Base-by-base conservation (phyloP, 352 stramenopile species). In the Phytophthora macrochlamydospora region DNA sequence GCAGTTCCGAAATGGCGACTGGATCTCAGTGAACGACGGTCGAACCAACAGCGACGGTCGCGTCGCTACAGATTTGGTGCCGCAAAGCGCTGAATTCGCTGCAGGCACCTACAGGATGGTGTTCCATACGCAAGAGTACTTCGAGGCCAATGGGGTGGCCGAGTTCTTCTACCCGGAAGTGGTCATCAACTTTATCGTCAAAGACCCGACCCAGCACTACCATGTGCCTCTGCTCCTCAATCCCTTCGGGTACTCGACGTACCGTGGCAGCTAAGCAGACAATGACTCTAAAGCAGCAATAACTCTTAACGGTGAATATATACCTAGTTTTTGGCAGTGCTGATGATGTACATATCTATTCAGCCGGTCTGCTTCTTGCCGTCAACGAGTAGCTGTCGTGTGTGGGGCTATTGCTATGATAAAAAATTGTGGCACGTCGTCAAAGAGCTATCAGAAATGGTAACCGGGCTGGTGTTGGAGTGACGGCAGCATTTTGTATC, bases 201-300 rank as follows among this genome's bases (percentile, higher is more conserved):
- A 85, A 42, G 73, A 94, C 59, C 73, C 76, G 8, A 73, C 67
- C 3, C 75, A 93, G 66, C 91, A 97, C 64, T 97, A 92, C 67
- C 91, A 97, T 67, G 87, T 97, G 53, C 91, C 91, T 51, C 75
- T 97, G 55, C 84, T 97, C 24, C 81, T 97, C 65, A 96, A 90
- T 58, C 91, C 91, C 9, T 97, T 95, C 52, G 90, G 90, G 1
- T 97, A 92, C 72, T 95, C 84, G 35, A 97, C 91, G 11, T 97
- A 97, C 71, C 85, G 91, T 56, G 91, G 90, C 12, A 95, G 86
- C 60, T 97, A 80, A 74, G 9, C 18, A 24, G 18, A 24, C 18
- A 24, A 24, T 24, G 18, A 24, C 18, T 24, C 18, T 24, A 40
- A 40, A 11, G 35, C 35, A 40, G 35, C 9, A 6, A 40, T 40